Percentiles rank a stretch among this genome's conserved stretches.
Evolutionary conservation across 2,329 filamentous ascomycete genomes (phyloP).

Genomic region (Penicillium decumbens): DNA sequence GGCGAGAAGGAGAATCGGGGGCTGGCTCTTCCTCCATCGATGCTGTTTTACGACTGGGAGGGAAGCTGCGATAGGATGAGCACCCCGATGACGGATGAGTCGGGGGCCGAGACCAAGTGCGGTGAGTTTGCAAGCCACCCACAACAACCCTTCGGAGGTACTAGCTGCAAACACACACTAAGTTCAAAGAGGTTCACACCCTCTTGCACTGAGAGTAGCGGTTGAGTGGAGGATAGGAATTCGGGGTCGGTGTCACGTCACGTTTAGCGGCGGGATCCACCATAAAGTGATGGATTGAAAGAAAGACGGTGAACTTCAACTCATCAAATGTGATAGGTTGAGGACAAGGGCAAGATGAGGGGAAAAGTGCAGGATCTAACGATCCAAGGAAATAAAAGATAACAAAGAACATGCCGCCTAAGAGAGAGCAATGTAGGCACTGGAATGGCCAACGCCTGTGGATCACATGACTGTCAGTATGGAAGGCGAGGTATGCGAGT

Average conservation of each 20-base stretch:
- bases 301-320: background rate
- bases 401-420: background rate
- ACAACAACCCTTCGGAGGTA: background rate
- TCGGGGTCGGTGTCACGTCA: constrained; percentile 18
- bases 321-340: constrained; percentile 1
- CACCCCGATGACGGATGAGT: constrained; percentile 2
- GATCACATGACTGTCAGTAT: background rate
- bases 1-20: constrained; percentile 21
- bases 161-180: background rate
- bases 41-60: constrained; percentile 5
- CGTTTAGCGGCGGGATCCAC: constrained; percentile 18
- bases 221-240: constrained; percentile 7
- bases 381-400: background rate
- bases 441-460: background rate
- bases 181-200: constrained; percentile 2
- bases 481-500: background rate
- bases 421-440: background rate
- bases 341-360: background rate
- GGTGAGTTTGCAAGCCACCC: constrained; percentile 1
- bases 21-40: constrained; percentile 31
- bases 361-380: background rate
- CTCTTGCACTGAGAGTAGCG: constrained; percentile 1
- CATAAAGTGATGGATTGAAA: constrained; percentile 13
- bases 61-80: constrained; percentile 2
- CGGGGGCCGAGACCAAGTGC: background rate